Conservation (phyloP, 2,329 filamentous ascomycete genomes). For the Stagonosporopsis tanaceti region DNA sequence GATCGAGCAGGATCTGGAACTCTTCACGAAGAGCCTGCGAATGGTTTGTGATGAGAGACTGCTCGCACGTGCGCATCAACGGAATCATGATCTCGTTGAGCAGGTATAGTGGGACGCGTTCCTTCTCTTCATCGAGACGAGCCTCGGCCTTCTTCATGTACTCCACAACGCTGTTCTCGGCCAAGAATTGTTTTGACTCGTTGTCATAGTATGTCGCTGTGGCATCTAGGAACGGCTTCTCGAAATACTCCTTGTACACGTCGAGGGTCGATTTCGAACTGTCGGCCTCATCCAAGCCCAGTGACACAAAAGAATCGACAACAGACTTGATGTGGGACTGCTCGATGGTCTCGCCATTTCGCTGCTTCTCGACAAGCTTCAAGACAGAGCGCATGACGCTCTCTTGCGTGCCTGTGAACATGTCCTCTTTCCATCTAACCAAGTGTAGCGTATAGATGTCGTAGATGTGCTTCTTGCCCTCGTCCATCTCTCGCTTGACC, state of each 20-base stretch:
- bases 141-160: conserved; percentile 99
- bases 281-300: conserved; percentile 93
- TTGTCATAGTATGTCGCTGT: conserved; percentile 87
- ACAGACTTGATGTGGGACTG: conserved; percentile 96
- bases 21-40: conserved; percentile 87
- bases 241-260: conserved; percentile 91
- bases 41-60: conserved; percentile 88
- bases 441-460: conserved; percentile 97
- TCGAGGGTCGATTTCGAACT: conserved; percentile 93
- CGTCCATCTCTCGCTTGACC: conserved; percentile 98
- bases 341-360: conserved; percentile 97
- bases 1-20: conserved; percentile 92
- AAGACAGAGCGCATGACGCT: conserved; percentile 96
- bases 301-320: conserved; percentile 91
- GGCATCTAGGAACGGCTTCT: conserved; percentile 86
- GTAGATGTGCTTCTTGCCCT: conserved; percentile 97
- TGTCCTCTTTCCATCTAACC: conserved; percentile 91
- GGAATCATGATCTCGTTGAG: conserved; percentile 86
- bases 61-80: conserved; percentile 86
- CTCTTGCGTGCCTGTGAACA: conserved; percentile 82
- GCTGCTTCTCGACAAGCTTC: conserved; percentile 94
- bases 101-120: conserved; percentile 89
- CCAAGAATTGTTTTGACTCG: conserved; percentile 92
- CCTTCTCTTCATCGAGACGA: conserved; percentile 89
- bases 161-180: conserved; percentile 96